Evolutionary conservation across 2,329 filamentous ascomycete species (phyloP), one percentile per base, ranked within the genome.

Genomic region (Rutstroemia sp.): DNA sequence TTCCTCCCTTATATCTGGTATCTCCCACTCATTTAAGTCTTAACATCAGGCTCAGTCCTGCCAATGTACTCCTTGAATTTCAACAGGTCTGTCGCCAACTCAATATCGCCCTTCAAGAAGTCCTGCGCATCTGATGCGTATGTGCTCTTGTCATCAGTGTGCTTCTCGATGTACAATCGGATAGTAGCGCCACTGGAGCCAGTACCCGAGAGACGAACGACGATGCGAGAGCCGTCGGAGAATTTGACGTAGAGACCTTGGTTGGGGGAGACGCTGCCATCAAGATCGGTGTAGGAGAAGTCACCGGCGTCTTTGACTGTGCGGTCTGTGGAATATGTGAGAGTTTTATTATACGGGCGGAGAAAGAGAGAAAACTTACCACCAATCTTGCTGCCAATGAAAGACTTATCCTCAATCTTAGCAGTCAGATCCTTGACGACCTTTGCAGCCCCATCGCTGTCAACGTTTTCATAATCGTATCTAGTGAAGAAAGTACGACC

Each of bases 401-500:
- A 96, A 58, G 72, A 75, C 51, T 79, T 71, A 65, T 89, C 81
- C 41, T 83, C 84, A 67, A 96, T 89, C 63, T 95, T 80, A 62
- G 86, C 84, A 67, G 85, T 81, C 68, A 99, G 80, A 68, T 89
- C 85, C 56, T 83, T 86, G 47, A 96, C 87, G 58, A 99, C 86
- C 77, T 95, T 92, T 76, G 88, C 88, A 61, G 94, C 94, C 42
- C 89, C 92, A 8, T 92, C 90, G 48, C 86, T 87, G 76, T 96
- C 91, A 63, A 95, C 91, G 65, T 95, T 83, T 76, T 99, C 94
- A 75, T 96, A 99, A 75, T 99, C 94, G 75, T 97, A 97, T 62
- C 94, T 89, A 45, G 94, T 99, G 82, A 99, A 99, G 80, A 97
- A 99, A 34, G 92, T 96, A 58, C 94, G 91, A 68, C 94, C 94